Evolutionary conservation across 192 early-diverging fungal genomes (phyloP).

Genomic region (Coemansia sp.): DNA sequence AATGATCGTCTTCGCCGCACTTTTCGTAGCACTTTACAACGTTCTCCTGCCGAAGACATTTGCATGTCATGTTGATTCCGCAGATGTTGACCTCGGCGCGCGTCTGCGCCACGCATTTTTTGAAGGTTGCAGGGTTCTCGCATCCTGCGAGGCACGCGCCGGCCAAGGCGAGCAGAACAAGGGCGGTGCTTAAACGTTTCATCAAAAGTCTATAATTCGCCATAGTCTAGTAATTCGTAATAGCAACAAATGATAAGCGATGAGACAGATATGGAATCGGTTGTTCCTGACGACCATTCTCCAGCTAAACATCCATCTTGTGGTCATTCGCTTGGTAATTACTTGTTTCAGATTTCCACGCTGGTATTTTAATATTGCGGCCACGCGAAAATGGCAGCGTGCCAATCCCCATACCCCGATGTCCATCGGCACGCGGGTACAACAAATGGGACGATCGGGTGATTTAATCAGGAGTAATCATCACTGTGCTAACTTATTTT

Average conservation of each 20-base stretch:
- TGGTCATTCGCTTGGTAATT: too few relatives aligned
- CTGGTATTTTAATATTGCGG: too few relatives aligned
- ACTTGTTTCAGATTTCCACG: too few relatives aligned
- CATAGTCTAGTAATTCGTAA: too few relatives aligned
- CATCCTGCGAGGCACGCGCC: conserved; percentile 9
- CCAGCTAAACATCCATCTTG: too few relatives aligned
- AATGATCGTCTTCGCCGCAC: conserved; percentile 45
- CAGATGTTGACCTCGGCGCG: conserved; percentile 51
- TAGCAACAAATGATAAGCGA: too few relatives aligned
- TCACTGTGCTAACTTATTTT: not conserved
- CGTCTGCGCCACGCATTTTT: conserved; percentile 45
- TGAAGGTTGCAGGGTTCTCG: conserved; percentile 44
- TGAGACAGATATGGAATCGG: too few relatives aligned
- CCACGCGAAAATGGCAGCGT: too few relatives aligned
- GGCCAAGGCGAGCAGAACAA: not conserved
- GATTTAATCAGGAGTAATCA: not conserved
- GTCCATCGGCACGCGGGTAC: too few relatives aligned
- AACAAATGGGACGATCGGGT: too few relatives aligned
- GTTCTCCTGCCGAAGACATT: conserved; percentile 40
- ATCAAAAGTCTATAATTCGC: not conserved
- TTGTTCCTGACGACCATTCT: too few relatives aligned
- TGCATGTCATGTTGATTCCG: conserved; percentile 53
- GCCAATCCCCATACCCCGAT: too few relatives aligned
- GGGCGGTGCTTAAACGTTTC: not conserved
- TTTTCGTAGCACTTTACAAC: conserved; percentile 43